phyloP scores from a whole-genome alignment of 164 flowering plant genomes.

The Chimonanthus salicifolius region DNA sequence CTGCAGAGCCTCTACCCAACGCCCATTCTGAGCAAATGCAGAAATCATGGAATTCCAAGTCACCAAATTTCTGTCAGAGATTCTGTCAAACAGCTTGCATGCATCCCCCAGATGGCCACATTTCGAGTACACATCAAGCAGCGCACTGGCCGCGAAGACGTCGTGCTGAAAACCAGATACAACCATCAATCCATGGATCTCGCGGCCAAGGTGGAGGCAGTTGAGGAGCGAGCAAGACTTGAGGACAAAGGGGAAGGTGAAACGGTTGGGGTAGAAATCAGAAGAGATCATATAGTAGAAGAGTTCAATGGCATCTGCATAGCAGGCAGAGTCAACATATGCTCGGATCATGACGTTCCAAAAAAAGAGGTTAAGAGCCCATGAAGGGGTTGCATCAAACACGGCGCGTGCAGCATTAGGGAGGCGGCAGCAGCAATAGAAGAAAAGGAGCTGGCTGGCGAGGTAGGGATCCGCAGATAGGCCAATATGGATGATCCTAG shows the following conservation, averaged over 20 bases:
- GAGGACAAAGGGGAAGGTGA: conserved; percentile 26
- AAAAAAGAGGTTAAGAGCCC: conserved; percentile 17
- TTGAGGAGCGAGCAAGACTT: conserved; percentile 17
- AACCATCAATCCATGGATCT: conserved; percentile 23
- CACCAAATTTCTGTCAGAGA: conserved; percentile 19
- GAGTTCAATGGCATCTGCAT: conserved; percentile 10
- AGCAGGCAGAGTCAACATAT: conserved; percentile 5
- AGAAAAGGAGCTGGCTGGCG: conserved; percentile 23
- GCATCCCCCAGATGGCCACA: conserved; percentile 18
- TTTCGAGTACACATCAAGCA: conserved; percentile 22
- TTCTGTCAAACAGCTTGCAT: conserved; percentile 24
- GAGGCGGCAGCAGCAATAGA: conserved; percentile 13
- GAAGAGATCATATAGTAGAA: conserved; percentile 15
- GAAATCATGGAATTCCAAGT: conserved; percentile 26
- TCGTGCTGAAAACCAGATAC: conserved; percentile 16
- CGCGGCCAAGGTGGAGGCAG: conserved; percentile 6
- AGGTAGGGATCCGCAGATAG: conserved; percentile 14
- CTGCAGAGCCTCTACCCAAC: conserved; percentile 19
- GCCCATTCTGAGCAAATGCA: conserved; percentile 20
- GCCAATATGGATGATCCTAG: conserved; percentile 18
- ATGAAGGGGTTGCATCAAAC: conserved; percentile 5
- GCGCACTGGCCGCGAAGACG: conserved; percentile 20
- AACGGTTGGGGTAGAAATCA: conserved; percentile 19
- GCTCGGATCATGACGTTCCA: conserved; percentile 24
- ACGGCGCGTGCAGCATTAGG: conserved; percentile 15